Evolutionary conservation across 1,284 basidiomycete genomes (phyloP), one percentile per base, ranked within the genome.

Genomic region (Fomitopsis betulina): DNA sequence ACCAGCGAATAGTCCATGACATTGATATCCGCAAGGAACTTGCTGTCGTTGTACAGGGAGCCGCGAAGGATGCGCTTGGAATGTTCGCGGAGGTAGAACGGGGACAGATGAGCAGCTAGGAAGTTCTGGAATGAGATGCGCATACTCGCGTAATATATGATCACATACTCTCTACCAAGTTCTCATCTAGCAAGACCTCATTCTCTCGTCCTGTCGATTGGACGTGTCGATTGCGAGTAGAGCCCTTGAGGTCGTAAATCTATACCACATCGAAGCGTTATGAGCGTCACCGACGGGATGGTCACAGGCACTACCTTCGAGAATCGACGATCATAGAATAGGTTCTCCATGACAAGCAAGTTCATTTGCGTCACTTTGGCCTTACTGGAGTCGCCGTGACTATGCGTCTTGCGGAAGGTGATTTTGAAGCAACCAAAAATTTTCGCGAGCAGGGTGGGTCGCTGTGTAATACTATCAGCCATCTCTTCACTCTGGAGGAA

Each of bases 1-100:
- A 99, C 89, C 17, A 99, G 78, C 21, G 96, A 98, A 73, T 99
- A 99, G 74, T 99, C 97, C 97, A 99, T 99, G 57, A 98, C 94
- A 70, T 98, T 97, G 64, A 98, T 89, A 63, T 96, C 94, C 10
- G 93, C 90, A 50, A 99, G 76, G 75, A 99, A 99, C 73, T 86
- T 87, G 79, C 89, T 94, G 72, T 99, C 97, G 69, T 97, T 98
- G 77, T 86, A 94, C 43, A 99, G 78, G 17, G 96, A 91, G 15
- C 93, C 91, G 32, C 93, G 85, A 17, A 99, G 75, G 57, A 98
- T 93, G 19, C 93, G 87, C 74, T 99, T 98, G 0, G 93, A 91
- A 68, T 98, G 94, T 73, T 99, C 97, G 42, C 94, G 89, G 25
- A 99, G 81, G 70, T 97, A 98, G 67, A 98, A 91, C 1, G 97